phyloP scores from a whole-genome alignment of 2,329 filamentous ascomycete species.

The Beauveria medogensis region DNA sequence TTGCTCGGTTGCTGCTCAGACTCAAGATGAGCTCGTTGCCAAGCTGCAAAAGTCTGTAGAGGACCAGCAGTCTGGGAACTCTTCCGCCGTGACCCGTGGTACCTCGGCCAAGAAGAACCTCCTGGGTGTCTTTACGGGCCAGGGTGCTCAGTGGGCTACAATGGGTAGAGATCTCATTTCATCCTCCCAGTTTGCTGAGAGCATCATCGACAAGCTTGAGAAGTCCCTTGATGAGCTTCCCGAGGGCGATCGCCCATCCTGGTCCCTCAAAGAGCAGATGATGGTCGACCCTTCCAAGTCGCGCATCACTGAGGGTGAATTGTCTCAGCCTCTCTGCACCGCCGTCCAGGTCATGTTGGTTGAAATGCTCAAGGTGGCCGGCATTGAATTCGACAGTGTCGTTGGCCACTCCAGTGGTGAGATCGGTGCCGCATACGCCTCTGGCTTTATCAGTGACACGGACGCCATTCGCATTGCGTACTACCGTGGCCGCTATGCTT shows the following conservation, averaged over 20 bases:
- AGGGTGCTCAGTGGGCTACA: slow-evolving; percentile 25
- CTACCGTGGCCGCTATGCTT: slow-evolving; percentile 13
- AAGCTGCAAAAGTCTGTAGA: slow-evolving; percentile 10
- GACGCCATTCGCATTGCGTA: slow-evolving; percentile 20
- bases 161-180: slow-evolving; percentile 25
- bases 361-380: slow-evolving; percentile 21
- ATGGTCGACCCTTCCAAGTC: slow-evolving; percentile 10
- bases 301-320: slow-evolving; percentile 17
- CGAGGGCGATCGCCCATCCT: slow-evolving; percentile 18
- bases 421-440: slow-evolving; percentile 42
- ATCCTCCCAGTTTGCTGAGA: slow-evolving; percentile 8
- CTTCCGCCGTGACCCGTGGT: slow-evolving; percentile 4
- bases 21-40: slow-evolving; percentile 10
- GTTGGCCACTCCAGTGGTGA: slow-evolving; percentile 44
- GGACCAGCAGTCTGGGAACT: slow-evolving; percentile 14
- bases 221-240: slow-evolving; percentile 15
- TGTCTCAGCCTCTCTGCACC: slow-evolving; percentile 26
- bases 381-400: slow-evolving; percentile 27
- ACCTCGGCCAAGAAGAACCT: slow-evolving; percentile 10
- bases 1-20: slow-evolving; percentile 12
- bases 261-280: slow-evolving; percentile 21
- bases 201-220: slow-evolving; percentile 17
- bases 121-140: slow-evolving; percentile 23
- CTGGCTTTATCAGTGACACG: slow-evolving; percentile 28
- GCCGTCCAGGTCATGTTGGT: slow-evolving; percentile 22